These are phyloP conservation scores for Thuidium tamariscinum DNA, from an alignment of 225 moss, liverwort and hornwort species.

Conservation along the genomic window DNA sequence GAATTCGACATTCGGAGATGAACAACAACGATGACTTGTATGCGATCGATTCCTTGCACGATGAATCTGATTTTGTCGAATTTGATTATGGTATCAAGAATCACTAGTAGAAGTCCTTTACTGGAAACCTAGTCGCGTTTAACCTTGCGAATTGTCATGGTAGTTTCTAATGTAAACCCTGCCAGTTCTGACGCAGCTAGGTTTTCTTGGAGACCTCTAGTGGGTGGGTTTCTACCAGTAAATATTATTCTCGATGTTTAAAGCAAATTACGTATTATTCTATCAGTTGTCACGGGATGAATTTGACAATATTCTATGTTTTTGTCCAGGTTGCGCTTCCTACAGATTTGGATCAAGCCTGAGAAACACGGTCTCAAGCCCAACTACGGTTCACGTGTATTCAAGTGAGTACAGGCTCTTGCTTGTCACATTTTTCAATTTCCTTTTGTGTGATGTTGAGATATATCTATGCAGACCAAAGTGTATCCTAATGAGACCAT, in stretches of 20 bases:
- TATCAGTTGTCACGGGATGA: neutral
- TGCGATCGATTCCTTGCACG: neutral
- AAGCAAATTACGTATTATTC: neutral
- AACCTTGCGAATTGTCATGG: neutral
- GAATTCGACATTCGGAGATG: constrained; percentile 91
- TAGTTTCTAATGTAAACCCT: neutral
- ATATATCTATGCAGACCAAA: neutral
- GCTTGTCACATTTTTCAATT: neutral
- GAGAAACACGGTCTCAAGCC: constrained; percentile 49
- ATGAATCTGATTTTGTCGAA: neutral
- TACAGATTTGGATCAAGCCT: constrained; percentile 94
- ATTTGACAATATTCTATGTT: neutral
- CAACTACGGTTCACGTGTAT: constrained; percentile 86
- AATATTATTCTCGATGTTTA: neutral
- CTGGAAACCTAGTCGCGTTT: neutral
- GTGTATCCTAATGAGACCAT: neutral
- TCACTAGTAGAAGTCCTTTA: no score
- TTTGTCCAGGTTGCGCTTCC: constrained; percentile 56
- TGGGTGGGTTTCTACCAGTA: neutral
- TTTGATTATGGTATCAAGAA: neutral
- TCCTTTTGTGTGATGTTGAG: neutral
- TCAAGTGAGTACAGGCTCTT: constrained; percentile 31
- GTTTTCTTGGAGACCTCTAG: neutral
- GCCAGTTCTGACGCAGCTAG: neutral
- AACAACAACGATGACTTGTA: constrained; percentile 64